Base-by-base conservation (phyloP, 2,329 filamentous ascomycete species). In the Pseudogymnoascus sp. region DNA sequence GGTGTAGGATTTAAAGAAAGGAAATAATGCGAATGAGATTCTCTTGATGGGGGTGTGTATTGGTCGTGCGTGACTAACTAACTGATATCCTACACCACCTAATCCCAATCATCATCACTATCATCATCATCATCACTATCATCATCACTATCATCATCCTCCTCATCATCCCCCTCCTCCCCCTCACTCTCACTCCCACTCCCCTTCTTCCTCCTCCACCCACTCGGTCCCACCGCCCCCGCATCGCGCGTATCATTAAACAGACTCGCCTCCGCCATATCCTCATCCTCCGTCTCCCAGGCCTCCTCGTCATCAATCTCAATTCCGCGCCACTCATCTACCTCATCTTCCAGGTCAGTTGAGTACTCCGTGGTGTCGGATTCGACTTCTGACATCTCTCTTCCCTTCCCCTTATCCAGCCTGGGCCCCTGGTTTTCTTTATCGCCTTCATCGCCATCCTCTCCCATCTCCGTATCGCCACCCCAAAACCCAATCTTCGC, bases 201-300 rank as follows among this genome's bases (percentile, higher is more conserved):
- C 16, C 39, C 41, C 16, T 4, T 45, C 41, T 21, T 45, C 41
- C 41, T 21, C 41, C 41, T 45, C 41, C 41, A 45, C 19, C 41
- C 41, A 19, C 41, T 45, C 41, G 41, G 8, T 4, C 41, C 41
- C 19, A 45, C 41, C 41, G 41, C 41, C 41, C 41, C 41, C 8
- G 41, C 41, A 21, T 45, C 41, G 3, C 41, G n/a, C 1, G 13
- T 1, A 21, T 45, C 41, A 45, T 45, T 45, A 45, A 45, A 45
- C 41, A 45, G 16, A 21, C 41, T 45, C 19, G 41, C 41, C 41
- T 45, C 41, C 41, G 36, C 25, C 36, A 48, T 51, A 57, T 51
- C 41, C 61, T 62, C 61, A 39, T 62, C 41, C 31, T 63, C 62
- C 31, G 23, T 37, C 39, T 63, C 62, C 23, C 37, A 16, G 19